Conservation (phyloP, 208 protist genomes). For the Crithidia brevicula region DNA sequence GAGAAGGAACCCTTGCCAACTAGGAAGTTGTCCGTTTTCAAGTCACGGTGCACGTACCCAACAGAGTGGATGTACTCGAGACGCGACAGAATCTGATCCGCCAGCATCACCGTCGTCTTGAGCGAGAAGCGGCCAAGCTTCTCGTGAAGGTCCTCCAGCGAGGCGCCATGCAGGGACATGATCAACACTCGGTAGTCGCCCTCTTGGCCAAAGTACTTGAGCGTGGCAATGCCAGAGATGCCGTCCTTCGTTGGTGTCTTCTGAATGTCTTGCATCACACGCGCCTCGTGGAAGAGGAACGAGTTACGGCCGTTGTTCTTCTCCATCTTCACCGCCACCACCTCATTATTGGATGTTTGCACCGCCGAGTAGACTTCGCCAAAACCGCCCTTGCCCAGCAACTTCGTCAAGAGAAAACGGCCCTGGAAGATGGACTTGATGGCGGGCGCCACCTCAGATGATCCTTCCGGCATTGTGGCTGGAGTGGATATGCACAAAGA, state of each 20-base stretch:
- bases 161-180: slow-evolving; percentile 98
- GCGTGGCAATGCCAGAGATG: slow-evolving; percentile 92
- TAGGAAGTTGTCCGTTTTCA: slow-evolving; percentile 99
- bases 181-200: slow-evolving; percentile 99
- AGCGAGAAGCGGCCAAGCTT: slow-evolving; percentile 93
- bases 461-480: slow-evolving; percentile 28
- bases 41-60: slow-evolving; percentile 98
- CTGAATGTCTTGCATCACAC: slow-evolving; percentile 91
- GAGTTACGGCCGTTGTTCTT: slow-evolving; percentile 87
- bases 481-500: background rate
- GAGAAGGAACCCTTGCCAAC: slow-evolving; percentile 93
- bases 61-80: slow-evolving; percentile 98
- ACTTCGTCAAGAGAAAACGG: slow-evolving; percentile 61
- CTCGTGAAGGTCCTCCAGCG: slow-evolving; percentile 94
- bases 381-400: slow-evolving; percentile 97
- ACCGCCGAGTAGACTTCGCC: slow-evolving; percentile 96
- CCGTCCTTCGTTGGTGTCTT: slow-evolving; percentile 51
- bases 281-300: slow-evolving; percentile 98
- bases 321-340: slow-evolving; percentile 83
- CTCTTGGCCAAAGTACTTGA: slow-evolving; percentile 97
- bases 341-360: slow-evolving; percentile 61
- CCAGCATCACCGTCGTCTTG: slow-evolving; percentile 99
- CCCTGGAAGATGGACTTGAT: slow-evolving; percentile 66
- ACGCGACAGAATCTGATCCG: slow-evolving; percentile 97
- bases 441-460: slow-evolving; percentile 18